Evolutionary conservation across 1,284 basidiomycete species (phyloP).

Genomic region (Pisolithus thermaeus): DNA sequence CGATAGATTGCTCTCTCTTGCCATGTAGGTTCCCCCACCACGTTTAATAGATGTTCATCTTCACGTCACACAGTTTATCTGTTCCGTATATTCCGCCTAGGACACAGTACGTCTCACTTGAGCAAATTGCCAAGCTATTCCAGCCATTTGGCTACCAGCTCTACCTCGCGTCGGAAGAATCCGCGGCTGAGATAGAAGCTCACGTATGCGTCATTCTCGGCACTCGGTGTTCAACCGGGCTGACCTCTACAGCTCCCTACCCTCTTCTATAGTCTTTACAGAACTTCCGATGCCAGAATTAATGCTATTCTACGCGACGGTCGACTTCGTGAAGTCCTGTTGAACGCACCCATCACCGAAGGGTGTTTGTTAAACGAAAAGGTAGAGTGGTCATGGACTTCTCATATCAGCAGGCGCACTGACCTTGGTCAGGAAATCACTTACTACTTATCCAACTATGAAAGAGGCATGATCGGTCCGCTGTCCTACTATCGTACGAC

Average conservation of each 20-base stretch:
- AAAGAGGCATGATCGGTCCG: constrained; percentile 57
- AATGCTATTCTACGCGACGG: neutral
- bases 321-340: constrained; percentile 7
- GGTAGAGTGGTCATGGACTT: constrained; percentile 8
- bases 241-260: constrained; percentile 11
- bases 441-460: constrained; percentile 41
- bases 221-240: neutral
- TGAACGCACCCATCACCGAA: constrained; percentile 3
- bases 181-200: constrained; percentile 47
- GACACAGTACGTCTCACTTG: constrained; percentile 40
- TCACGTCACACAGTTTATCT: constrained; percentile 41
- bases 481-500: constrained; percentile 66
- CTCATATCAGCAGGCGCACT: neutral
- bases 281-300: neutral
- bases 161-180: constrained; percentile 48
- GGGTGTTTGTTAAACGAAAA: constrained; percentile 17
- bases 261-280: constrained; percentile 16
- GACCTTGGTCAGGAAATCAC: constrained; percentile 40
- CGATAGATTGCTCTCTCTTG: constrained; percentile 47
- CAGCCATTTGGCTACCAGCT: constrained; percentile 61
- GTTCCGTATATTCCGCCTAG: constrained; percentile 57
- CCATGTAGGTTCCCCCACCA: constrained; percentile 40
- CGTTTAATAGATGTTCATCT: constrained; percentile 1
- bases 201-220: constrained; percentile 33
- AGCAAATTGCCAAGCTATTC: constrained; percentile 42